Conservation (phyloP, 2,329 filamentous ascomycete genomes). For the Claviceps spartinae region DNA sequence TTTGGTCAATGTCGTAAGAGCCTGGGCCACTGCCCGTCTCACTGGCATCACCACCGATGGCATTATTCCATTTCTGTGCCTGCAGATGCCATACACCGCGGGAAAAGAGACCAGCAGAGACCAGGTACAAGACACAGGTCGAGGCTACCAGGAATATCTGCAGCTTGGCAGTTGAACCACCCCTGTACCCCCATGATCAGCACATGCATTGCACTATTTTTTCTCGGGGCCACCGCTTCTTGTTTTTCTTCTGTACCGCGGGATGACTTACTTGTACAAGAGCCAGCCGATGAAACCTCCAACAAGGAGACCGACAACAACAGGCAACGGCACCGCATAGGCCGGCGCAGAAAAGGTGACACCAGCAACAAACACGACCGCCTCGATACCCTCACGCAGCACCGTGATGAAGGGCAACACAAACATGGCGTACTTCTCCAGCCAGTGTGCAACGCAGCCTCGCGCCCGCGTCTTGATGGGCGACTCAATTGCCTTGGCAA, state of each 20-base stretch:
- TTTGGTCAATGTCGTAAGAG: conserved; percentile 65
- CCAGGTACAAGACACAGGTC: conserved; percentile 72
- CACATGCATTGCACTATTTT: background rate
- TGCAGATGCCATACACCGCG: conserved; percentile 65
- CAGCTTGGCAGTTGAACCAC: conserved; percentile 28
- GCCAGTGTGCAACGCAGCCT: conserved; percentile 44
- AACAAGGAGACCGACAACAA: conserved; percentile 55
- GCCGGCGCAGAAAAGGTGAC: conserved; percentile 67
- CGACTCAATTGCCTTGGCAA: conserved; percentile 52
- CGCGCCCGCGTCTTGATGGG: conserved; percentile 31
- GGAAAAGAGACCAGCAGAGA: conserved; percentile 72
- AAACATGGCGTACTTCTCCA: conserved; percentile 77
- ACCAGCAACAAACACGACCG: conserved; percentile 73
- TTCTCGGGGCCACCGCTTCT: too few relatives aligned
- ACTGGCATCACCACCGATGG: conserved; percentile 43
- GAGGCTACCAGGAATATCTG: conserved; percentile 72
- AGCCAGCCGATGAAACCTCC: conserved; percentile 56
- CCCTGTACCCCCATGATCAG: conserved; percentile 14
- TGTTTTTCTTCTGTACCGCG: background rate
- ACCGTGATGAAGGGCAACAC: conserved; percentile 76
- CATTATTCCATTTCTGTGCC: conserved; percentile 51
- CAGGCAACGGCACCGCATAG: conserved; percentile 62
- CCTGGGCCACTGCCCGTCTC: conserved; percentile 48
- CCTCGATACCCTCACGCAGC: conserved; percentile 75
- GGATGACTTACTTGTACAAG: conserved; percentile 57